These are phyloP conservation scores for Candida peoriensis DNA, from an alignment of 805 yeast genomes.

Conservation along the genomic window DNA sequence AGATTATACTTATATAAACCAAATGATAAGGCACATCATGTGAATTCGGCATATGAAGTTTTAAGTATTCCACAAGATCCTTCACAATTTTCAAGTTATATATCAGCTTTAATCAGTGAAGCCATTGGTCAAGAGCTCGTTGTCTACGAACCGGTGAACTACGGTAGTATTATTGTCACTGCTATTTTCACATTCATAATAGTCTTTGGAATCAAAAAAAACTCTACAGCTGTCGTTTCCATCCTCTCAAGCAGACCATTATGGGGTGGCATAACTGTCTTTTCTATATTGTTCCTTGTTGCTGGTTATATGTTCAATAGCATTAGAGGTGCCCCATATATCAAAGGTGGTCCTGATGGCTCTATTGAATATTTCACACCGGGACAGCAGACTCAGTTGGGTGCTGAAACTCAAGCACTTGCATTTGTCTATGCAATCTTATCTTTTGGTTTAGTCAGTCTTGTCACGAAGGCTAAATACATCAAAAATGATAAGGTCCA, in stretches of 20 bases:
- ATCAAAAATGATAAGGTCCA: conserved; percentile 41
- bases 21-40: conserved; percentile 37
- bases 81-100: conserved; percentile 27
- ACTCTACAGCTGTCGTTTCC: conserved; percentile 29
- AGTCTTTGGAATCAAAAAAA: conserved; percentile 26
- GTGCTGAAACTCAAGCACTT: conserved; percentile 84
- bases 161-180: conserved; percentile 30
- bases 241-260: conserved; percentile 47
- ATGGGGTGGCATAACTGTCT: conserved; percentile 71
- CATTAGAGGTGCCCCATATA: conserved; percentile 62
- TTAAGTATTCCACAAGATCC: conserved; percentile 27
- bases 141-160: conserved; percentile 33
- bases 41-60: conserved; percentile 23
- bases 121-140: conserved; percentile 17
- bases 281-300: conserved; percentile 63
- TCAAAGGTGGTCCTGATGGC: conserved; percentile 38
- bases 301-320: conserved; percentile 93
- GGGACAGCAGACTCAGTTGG: conserved; percentile 75
- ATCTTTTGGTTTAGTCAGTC: conserved; percentile 52
- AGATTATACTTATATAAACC: conserved; percentile 61
- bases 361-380: conserved; percentile 39
- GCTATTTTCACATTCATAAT: conserved; percentile 29
- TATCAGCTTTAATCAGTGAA: conserved; percentile 25
- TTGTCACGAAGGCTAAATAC: conserved; percentile 54
- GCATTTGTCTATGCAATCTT: conserved; percentile 68